Evolutionary conservation across 1,284 basidiomycete species (phyloP).

Genomic region (Xerocomus nothofagi): DNA sequence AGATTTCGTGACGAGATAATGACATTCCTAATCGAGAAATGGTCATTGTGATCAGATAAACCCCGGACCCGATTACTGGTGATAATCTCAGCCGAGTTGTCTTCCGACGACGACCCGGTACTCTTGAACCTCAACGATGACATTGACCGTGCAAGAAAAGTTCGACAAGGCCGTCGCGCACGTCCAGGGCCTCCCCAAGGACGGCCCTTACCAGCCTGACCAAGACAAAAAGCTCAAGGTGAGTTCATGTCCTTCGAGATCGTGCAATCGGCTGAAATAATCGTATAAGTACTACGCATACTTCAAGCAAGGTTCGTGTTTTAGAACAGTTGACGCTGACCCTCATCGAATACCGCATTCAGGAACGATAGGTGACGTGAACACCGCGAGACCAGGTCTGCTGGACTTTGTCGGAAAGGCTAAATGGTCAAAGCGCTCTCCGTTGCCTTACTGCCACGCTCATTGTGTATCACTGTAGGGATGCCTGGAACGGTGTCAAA

Average conservation of each 20-base stretch:
- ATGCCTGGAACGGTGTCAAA: conserved; percentile 84
- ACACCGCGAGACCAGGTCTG: conserved; percentile 64
- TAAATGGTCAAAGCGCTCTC: conserved; percentile 63
- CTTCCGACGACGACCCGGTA: conserved; percentile 6
- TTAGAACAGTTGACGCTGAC: not conserved
- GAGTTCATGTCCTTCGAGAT: conserved; percentile 31
- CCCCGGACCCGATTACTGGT: conserved; percentile 1
- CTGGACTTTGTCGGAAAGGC: conserved; percentile 80
- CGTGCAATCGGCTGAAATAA: conserved; percentile 10
- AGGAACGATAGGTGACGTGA: conserved; percentile 79
- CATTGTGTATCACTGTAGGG: conserved; percentile 41
- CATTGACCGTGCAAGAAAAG: conserved; percentile 58
- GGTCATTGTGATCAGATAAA: conserved; percentile 23
- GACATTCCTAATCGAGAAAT: conserved; percentile 22
- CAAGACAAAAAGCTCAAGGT: conserved; percentile 80
- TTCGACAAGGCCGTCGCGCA: conserved; percentile 82
- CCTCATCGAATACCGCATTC: conserved; percentile 6
- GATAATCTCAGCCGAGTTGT: not conserved
- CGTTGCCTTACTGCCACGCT: conserved; percentile 9
- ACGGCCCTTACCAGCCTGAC: conserved; percentile 73
- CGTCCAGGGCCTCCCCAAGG: conserved; percentile 71
- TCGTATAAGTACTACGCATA: conserved; percentile 82
- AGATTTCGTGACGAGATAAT: conserved; percentile 10
- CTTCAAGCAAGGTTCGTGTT: conserved; percentile 80
- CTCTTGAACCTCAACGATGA: conserved; percentile 16